phyloP scores from a whole-genome alignment of 2,329 filamentous ascomycete species.

The Cytospora leucostoma region DNA sequence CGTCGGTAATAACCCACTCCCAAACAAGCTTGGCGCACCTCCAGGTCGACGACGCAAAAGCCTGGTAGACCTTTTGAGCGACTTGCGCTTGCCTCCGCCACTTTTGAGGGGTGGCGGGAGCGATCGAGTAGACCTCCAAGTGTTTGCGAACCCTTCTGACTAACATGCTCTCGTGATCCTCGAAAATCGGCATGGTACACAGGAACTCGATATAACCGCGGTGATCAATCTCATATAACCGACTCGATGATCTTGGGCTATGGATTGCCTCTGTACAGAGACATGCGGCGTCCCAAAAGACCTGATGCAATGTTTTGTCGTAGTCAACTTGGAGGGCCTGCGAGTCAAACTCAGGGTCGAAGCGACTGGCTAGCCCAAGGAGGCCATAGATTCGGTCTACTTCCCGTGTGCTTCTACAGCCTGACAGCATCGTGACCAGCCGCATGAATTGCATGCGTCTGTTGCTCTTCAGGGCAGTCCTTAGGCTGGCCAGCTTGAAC shows the following conservation, averaged over 20 bases:
- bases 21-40: too few species aligned
- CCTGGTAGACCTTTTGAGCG: background rate
- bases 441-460: background rate
- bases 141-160: too few species aligned
- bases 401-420: background rate
- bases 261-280: background rate
- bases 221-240: too few species aligned
- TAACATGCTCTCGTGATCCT: background rate
- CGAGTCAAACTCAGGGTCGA: constrained; percentile 10
- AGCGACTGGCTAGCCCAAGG: constrained; percentile 3
- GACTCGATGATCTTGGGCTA: too few species aligned
- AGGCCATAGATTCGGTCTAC: constrained; percentile 13
- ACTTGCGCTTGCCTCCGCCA: background rate
- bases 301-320: constrained; percentile 4
- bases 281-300: constrained; percentile 5
- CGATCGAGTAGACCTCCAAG: background rate
- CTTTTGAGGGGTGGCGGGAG: background rate
- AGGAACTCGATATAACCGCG: background rate
- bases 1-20: too few species aligned
- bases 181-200: background rate
- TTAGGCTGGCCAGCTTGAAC: constrained; percentile 2
- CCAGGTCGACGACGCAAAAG: background rate
- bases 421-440: constrained; percentile 1
- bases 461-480: background rate
- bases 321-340: constrained; percentile 10